Conservation (phyloP, 148 eudicot species). For the Amaranthus cruentus region DNA sequence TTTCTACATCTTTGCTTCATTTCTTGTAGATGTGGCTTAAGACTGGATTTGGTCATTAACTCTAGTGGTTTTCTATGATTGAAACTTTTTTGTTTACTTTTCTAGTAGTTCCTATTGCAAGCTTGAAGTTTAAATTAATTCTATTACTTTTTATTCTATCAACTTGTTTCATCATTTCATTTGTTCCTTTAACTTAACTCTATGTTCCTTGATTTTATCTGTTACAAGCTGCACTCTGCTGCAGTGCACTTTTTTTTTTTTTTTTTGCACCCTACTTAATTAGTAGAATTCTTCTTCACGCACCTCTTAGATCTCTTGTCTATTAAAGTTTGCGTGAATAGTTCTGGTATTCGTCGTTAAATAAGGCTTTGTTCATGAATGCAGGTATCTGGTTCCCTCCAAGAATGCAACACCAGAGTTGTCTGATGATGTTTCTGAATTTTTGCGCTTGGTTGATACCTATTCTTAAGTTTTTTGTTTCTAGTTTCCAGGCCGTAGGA, state of each 20-base stretch:
- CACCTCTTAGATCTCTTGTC: not conserved
- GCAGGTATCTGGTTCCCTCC: constrained; percentile 52
- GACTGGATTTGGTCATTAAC: not conserved
- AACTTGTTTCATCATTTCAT: not conserved
- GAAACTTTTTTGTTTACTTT: not conserved
- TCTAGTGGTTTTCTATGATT: not conserved
- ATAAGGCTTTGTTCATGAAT: constrained; percentile 6
- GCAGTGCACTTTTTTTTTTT: not conserved
- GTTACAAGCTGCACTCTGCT: not conserved
- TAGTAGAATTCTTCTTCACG: not conserved
- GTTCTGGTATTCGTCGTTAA: not conserved
- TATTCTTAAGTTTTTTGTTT: not conserved
- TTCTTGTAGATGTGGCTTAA: not conserved
- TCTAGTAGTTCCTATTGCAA: not conserved
- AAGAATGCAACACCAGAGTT: constrained; percentile 37
- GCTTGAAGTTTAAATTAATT: not conserved
- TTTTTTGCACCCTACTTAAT: not conserved
- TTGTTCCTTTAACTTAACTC: not conserved
- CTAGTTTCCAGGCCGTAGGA: not conserved
- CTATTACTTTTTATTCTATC: not conserved
- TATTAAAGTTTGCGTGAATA: not conserved
- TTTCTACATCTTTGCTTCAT: not conserved
- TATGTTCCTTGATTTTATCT: not conserved
- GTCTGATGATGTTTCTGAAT: constrained; percentile 47
- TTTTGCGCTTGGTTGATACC: constrained; percentile 61